Base-by-base conservation (phyloP, 768 basidiomycete species). In the Suillus tomentosus region DNA sequence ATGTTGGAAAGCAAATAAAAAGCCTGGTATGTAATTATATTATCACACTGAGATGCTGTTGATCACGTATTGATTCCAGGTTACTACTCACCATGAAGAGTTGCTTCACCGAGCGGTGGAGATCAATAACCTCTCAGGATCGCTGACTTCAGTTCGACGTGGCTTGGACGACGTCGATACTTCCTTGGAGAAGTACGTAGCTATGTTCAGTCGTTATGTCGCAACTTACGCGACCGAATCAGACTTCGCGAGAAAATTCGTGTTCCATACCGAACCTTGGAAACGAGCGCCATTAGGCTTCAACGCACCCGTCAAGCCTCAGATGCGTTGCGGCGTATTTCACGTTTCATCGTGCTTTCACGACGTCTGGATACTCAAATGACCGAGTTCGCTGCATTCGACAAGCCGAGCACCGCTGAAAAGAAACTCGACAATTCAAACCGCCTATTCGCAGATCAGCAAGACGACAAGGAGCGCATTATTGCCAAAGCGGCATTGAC, bases 401-500 rank as follows among this genome's bases (percentile, higher is more conserved):
- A 67, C 10, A n/a, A 27, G 6, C 13, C 31, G 17, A 19, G 36
- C 9, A 13, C 40, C n/a, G 1, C 22, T 19, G 40, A 48, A 31
- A 43, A 34, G 6, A 7, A 24, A 17, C 36, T 51, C 19, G 11
- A 15, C 11, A 31, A 54, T 53, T 50, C 62, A 42, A 62, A 43
- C 13, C 60, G 64, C 27, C 13, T 47, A 7, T 59, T 31, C 3
- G 66, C 51, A 62, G 86, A 84, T 36, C 73, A 79, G 40, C 90
- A 90, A 69, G 90, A 93, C 36, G 91, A 94, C 68, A 89, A 88
- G 74, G 96, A 97, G 71, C 83, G 96, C 10, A 86, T 86, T 17
- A 88, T 98, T 70, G 91, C 95, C 2, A 96, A 96, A 76, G 96
- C 96, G 2, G 96, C 96, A n/a, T 79, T 98, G 69, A 95, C 88